Evolutionary conservation across 192 early-diverging fungal species (phyloP).

Genomic region (Mortierella antarctica): DNA sequence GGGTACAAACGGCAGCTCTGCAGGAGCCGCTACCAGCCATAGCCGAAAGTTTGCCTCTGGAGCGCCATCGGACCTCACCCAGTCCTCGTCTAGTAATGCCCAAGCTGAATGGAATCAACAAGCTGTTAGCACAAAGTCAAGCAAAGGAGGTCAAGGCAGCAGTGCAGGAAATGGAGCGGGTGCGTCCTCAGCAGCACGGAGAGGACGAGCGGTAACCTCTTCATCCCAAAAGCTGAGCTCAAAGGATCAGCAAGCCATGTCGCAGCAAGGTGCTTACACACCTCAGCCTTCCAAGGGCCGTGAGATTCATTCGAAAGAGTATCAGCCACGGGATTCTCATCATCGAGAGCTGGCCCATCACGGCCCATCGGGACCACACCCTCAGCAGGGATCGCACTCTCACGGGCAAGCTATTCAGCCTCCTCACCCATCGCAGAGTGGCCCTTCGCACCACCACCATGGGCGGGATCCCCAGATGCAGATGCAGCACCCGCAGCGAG

Average conservation of each 20-base stretch:
- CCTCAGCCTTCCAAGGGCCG: conserved; percentile 21
- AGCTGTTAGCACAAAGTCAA: conserved; percentile 15
- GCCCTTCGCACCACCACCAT: conserved; percentile 22
- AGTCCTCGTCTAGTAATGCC: conserved; percentile 11
- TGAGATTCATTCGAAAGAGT: conserved; percentile 50
- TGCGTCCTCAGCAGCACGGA: conserved; percentile 1
- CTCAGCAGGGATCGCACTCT: conserved; percentile 19
- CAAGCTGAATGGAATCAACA: conserved; percentile 33
- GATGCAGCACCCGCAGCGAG: conserved; percentile 32
- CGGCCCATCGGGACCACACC: conserved; percentile 1
- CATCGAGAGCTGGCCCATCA: conserved; percentile 37
- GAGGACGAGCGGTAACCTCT: conserved; percentile 2
- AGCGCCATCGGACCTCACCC: conserved; percentile 1
- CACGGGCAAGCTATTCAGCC: conserved; percentile 2
- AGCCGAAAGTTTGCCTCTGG: conserved; percentile 25
- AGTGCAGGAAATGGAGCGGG: not conserved
- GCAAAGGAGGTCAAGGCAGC: conserved; percentile 3
- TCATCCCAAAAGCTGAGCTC: conserved; percentile 14
- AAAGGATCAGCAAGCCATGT: conserved; percentile 22
- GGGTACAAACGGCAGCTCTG: conserved; percentile 11
- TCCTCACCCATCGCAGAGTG: not conserved
- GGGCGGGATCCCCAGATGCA: conserved; percentile 35
- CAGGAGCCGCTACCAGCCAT: not conserved
- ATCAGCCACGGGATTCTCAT: conserved; percentile 37
- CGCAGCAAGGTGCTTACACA: conserved; percentile 3